Conservation (phyloP, 805 yeast genomes). For the Cyberlindnera meyerae region DNA sequence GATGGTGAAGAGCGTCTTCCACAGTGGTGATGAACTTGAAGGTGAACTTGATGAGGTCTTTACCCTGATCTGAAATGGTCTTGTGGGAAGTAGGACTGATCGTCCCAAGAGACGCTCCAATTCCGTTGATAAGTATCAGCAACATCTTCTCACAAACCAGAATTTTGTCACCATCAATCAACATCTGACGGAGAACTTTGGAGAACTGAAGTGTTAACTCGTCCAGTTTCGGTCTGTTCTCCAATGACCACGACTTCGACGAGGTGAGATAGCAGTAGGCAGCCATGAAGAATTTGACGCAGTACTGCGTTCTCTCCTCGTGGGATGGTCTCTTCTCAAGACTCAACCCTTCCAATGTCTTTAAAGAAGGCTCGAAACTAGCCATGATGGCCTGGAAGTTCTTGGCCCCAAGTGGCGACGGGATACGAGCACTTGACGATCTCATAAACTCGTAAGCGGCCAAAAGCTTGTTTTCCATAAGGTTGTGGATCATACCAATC, state of each 20-base stretch:
- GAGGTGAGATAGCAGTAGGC: conserved; percentile 39
- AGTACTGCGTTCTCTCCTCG: conserved; percentile 16
- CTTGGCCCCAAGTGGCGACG: conserved; percentile 32
- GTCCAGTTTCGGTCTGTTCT: conserved; percentile 28
- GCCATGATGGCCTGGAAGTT: conserved; percentile 33
- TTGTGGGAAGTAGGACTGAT: neutral
- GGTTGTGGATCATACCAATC: conserved; percentile 52
- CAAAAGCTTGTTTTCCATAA: conserved; percentile 9
- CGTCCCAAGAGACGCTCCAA: conserved; percentile 29
- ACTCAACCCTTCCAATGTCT: conserved; percentile 25
- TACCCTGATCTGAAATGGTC: conserved; percentile 7
- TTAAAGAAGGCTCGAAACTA: conserved; percentile 25
- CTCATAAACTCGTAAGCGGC: conserved; percentile 43
- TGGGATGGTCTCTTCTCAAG: conserved; percentile 8
- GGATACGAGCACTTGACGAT: conserved; percentile 39
- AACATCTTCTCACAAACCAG: conserved; percentile 30
- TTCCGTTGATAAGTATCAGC: conserved; percentile 33
- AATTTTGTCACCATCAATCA: conserved; percentile 8
- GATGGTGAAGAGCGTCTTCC: conserved; percentile 28
- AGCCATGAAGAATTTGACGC: conserved; percentile 28
- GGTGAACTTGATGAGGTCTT: conserved; percentile 33
- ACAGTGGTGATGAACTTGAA: conserved; percentile 37
- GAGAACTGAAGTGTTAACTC: conserved; percentile 32
- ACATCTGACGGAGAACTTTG: conserved; percentile 18
- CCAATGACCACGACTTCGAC: conserved; percentile 37